Evolutionary conservation across 352 stramenopile genomes (phyloP), one percentile per base, ranked within the genome.

Genomic region (Phytophthora pini): DNA sequence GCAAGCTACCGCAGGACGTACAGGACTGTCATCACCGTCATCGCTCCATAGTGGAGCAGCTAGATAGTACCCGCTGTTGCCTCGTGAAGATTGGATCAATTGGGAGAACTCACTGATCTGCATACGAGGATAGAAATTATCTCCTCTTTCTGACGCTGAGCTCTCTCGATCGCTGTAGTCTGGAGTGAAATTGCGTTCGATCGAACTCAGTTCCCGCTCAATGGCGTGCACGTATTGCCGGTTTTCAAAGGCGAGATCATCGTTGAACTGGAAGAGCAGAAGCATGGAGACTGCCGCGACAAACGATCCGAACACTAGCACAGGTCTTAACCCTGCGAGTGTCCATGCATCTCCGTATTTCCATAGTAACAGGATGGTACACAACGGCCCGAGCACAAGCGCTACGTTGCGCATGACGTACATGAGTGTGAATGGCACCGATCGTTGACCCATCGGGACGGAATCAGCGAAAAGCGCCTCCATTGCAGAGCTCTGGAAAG

Each of bases 381-480:
- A 73, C 4, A 82, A n/a, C 1, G 88, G 88, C 0, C 88, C 86
- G 10, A 84, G 56, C 12, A 89, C 70, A 1, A 80, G 61, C 31
- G 81, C 74, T 0, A 66, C 32, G 54, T 91, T 90, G 24, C 76
- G 73, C 31, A 94, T 69, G 15, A 85, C 66, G 55, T 88, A 77
- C 57, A 92, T 89, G 44, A 92, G 58, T 13, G 76, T 96, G 70
- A 96, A 96, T 15, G 84, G 88, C 8, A 82, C 68, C 2, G 83
- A 93, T 31, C 90, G 70, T 57, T 90, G 70, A 0, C 86, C 84
- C 2, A 78, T 44, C 7, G 82, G 80, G 29, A 96, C 77, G 0
- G 88, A 96, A 61, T 97, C 90, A 7, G 88, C 87, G 48, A 97
- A 95, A 0, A 97, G 61, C 2, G 91, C 89, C 43, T 95, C 85